phyloP scores from a whole-genome alignment of 2,329 filamentous ascomycete genomes.

The Stagonosporopsis cucurbitacearum region DNA sequence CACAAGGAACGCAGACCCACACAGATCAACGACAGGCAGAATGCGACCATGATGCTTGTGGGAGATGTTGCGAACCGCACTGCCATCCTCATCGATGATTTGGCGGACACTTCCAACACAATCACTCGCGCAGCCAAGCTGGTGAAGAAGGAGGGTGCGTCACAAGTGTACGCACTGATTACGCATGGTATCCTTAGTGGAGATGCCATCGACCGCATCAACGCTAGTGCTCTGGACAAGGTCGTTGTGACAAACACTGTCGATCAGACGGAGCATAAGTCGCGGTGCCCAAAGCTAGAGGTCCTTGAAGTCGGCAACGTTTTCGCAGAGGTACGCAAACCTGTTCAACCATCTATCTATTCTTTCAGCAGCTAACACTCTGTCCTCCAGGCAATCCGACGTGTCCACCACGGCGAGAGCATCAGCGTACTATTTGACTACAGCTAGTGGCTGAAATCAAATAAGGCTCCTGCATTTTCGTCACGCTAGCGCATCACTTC shows the following conservation, averaged over 20 bases:
- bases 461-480: neutral
- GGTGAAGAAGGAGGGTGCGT: slow-evolving; percentile 92
- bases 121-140: slow-evolving; percentile 96
- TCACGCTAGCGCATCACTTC: neutral
- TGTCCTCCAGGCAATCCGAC: slow-evolving; percentile 73
- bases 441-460: slow-evolving; percentile 58
- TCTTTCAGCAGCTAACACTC: neutral
- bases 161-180: slow-evolving; percentile 85
- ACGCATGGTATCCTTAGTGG: slow-evolving; percentile 96
- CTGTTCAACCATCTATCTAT: too few species aligned
- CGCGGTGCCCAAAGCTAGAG: slow-evolving; percentile 83
- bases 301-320: slow-evolving; percentile 87
- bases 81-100: slow-evolving; percentile 90
- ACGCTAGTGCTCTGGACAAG: slow-evolving; percentile 89
- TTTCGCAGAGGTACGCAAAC: slow-evolving; percentile 75
- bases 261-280: slow-evolving; percentile 81
- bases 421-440: slow-evolving; percentile 95
- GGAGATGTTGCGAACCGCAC: slow-evolving; percentile 81
- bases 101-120: slow-evolving; percentile 95
- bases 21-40: slow-evolving; percentile 81
- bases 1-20: slow-evolving; percentile 97
- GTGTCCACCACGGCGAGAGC: slow-evolving; percentile 96
- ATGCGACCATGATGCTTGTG: slow-evolving; percentile 90
- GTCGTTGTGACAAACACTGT: slow-evolving; percentile 96
- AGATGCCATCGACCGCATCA: slow-evolving; percentile 92